Conservation (phyloP, 2,329 filamentous ascomycete genomes). For the Emmonsiellopsis sp. region DNA sequence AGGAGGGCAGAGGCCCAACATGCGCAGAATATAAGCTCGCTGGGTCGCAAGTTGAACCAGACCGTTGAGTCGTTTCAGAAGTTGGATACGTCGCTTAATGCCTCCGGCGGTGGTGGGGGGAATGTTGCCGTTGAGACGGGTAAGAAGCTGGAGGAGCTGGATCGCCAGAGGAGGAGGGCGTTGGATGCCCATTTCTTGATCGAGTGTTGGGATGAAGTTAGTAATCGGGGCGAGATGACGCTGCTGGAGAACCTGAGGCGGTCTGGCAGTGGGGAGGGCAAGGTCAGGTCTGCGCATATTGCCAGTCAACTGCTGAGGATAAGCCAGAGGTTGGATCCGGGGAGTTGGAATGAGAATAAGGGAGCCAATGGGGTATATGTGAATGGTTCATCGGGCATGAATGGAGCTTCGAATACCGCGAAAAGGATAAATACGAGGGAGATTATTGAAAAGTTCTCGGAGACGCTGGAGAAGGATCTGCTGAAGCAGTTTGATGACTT, state of each 20-base stretch:
- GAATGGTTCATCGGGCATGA: constrained; percentile 27
- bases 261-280: constrained; percentile 79
- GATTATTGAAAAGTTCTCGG: constrained; percentile 91
- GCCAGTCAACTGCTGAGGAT: constrained; percentile 89
- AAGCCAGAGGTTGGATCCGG: constrained; percentile 77
- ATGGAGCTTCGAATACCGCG: constrained; percentile 44
- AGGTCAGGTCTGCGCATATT: constrained; percentile 88
- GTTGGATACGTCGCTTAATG: constrained; percentile 72
- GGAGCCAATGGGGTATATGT: constrained; percentile 41
- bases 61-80: constrained; percentile 88
- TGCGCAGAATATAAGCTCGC: constrained; percentile 77
- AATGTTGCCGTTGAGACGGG: constrained; percentile 93
- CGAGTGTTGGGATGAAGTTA: constrained; percentile 94
- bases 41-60: constrained; percentile 82
- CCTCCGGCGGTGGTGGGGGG: constrained; percentile 29
- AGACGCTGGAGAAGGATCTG: constrained; percentile 89
- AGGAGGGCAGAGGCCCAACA: constrained; percentile 87
- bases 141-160: constrained; percentile 85
- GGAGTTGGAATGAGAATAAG: constrained; percentile 53
- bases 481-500: constrained; percentile 96
- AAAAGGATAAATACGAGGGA: constrained; percentile 61
- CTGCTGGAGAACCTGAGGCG: constrained; percentile 82
- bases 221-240: constrained; percentile 75
- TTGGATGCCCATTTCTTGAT: constrained; percentile 92
- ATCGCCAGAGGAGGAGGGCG: constrained; percentile 80